Evolutionary conservation across 2,329 filamentous ascomycete genomes (phyloP).

Genomic region (Alternaria alternata): DNA sequence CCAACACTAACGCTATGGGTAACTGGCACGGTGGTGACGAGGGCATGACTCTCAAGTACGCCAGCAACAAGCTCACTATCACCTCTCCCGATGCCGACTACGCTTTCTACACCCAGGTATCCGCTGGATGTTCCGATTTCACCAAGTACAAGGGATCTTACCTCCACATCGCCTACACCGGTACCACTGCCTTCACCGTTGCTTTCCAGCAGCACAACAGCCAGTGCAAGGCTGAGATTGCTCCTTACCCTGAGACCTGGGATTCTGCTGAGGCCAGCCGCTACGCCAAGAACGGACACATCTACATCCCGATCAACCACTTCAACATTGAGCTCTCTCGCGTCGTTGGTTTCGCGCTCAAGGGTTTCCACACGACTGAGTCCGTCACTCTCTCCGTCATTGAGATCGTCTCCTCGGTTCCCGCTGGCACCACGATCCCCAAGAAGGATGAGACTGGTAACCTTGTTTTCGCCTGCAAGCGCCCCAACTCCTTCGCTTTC

Average conservation of each 20-base stretch:
- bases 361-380: conserved; percentile 68
- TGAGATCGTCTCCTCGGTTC: conserved; percentile 67
- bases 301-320: conserved; percentile 73
- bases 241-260: conserved; percentile 72
- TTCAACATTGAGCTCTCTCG: conserved; percentile 68
- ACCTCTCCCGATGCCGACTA: conserved; percentile 68
- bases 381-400: conserved; percentile 63
- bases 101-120: conserved; percentile 67
- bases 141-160: conserved; percentile 64
- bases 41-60: conserved; percentile 62
- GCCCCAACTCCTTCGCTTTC: conserved; percentile 75
- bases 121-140: conserved; percentile 64
- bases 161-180: conserved; percentile 70
- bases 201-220: conserved; percentile 73
- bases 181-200: conserved; percentile 69
- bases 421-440: conserved; percentile 62
- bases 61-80: conserved; percentile 63
- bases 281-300: conserved; percentile 64
- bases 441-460: conserved; percentile 68
- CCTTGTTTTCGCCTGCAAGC: conserved; percentile 69
- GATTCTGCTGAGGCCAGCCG: conserved; percentile 71
- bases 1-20: conserved; percentile 65
- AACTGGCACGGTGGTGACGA: conserved; percentile 74
- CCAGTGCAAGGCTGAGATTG: conserved; percentile 62
- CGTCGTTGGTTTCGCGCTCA: conserved; percentile 67